These are phyloP conservation scores for Myriangium duriaei DNA, from an alignment of 2,329 filamentous ascomycete genomes.

Conservation along the genomic window DNA sequence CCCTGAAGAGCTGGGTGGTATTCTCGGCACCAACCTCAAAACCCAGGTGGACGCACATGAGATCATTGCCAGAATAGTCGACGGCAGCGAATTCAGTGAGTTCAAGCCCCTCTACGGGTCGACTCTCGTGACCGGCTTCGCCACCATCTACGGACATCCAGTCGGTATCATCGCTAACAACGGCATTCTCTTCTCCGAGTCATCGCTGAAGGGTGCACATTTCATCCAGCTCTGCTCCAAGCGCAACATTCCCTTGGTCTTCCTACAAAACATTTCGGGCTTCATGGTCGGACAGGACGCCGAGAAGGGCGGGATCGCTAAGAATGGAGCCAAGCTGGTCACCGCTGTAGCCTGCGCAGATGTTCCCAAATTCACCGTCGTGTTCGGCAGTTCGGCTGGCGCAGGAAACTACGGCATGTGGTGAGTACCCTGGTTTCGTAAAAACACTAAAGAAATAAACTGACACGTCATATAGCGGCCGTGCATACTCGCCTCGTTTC, in stretches of 20 bases:
- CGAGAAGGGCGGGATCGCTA: slow-evolving; percentile 89
- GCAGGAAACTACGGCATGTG: slow-evolving; percentile 99
- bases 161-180: slow-evolving; percentile 95
- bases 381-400: slow-evolving; percentile 85
- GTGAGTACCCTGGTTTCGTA: slow-evolving; percentile 31
- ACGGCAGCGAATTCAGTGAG: slow-evolving; percentile 79
- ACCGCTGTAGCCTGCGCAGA: slow-evolving; percentile 88
- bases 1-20: slow-evolving; percentile 67
- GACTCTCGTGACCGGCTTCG: slow-evolving; percentile 86
- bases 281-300: slow-evolving; percentile 97
- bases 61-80: slow-evolving; percentile 84
- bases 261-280: slow-evolving; percentile 91
- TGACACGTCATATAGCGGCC: slow-evolving; percentile 48
- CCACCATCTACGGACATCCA: slow-evolving; percentile 73
- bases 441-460: not conserved
- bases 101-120: slow-evolving; percentile 89
- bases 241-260: slow-evolving; percentile 77
- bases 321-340: slow-evolving; percentile 94
- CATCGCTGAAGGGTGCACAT: slow-evolving; percentile 84
- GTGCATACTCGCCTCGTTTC: slow-evolving; percentile 83
- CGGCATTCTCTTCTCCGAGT: slow-evolving; percentile 83
- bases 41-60: slow-evolving; percentile 77
- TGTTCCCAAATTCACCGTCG: slow-evolving; percentile 93
- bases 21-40: slow-evolving; percentile 81
- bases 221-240: slow-evolving; percentile 93